Conservation (phyloP, 176 grass and related monocot species). For the Oryza rufipogon region DNA sequence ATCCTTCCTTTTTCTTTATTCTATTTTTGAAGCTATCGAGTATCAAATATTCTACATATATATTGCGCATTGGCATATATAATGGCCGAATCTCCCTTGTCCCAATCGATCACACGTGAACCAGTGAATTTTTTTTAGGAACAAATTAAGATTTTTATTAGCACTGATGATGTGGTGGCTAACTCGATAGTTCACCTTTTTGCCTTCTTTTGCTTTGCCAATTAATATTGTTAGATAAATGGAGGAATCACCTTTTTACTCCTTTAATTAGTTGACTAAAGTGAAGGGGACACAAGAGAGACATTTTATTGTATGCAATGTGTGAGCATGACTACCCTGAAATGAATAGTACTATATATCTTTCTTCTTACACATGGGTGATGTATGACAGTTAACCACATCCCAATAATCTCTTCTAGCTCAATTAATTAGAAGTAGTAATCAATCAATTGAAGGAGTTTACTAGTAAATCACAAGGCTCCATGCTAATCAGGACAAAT, state of each 20-base stretch:
- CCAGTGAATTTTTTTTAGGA: background rate
- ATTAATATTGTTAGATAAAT: conserved; percentile 42
- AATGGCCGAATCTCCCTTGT: background rate
- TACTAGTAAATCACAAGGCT: conserved; percentile 23
- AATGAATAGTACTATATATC: background rate
- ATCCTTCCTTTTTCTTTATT: background rate
- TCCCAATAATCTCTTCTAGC: conserved; percentile 11
- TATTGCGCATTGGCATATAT: background rate
- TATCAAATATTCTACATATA: background rate
- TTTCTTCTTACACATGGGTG: conserved; percentile 6
- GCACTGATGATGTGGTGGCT: background rate
- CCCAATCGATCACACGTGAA: conserved; percentile 30
- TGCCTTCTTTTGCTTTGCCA: background rate
- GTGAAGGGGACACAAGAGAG: conserved; percentile 1
- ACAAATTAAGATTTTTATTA: conserved; percentile 9
- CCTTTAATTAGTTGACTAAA: conserved; percentile 25
- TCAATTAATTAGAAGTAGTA: background rate
- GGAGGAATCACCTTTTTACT: conserved; percentile 48
- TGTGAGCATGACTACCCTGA: background rate
- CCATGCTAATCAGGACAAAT: conserved; percentile 43
- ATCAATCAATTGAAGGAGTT: background rate
- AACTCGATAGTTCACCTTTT: conserved; percentile 5
- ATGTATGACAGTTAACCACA: conserved; percentile 43
- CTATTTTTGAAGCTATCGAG: background rate
- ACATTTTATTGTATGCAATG: background rate